Percentiles rank a stretch among this genome's conserved stretches.
phyloP scores from a whole-genome alignment of 345 rosid species.

The Aurinia saxatilis region DNA sequence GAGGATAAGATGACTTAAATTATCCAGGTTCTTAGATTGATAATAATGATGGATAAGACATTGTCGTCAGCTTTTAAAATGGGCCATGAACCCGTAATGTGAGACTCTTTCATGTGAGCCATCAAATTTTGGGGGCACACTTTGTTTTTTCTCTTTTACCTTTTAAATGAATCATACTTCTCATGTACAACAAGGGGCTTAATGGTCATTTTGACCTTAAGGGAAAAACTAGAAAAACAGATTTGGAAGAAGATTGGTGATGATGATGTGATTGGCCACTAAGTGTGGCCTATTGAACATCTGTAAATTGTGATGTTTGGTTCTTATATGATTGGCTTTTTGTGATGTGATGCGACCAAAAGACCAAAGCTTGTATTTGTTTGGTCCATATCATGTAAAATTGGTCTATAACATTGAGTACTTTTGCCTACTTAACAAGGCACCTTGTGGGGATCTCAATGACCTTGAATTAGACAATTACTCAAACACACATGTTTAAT shows the following conservation, averaged over 20 bases:
- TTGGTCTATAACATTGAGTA: slow-evolving; percentile 2
- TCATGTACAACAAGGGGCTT: not conserved
- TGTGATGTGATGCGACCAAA: slow-evolving; percentile 19
- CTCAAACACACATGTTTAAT: not conserved
- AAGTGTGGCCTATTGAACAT: slow-evolving; percentile 16
- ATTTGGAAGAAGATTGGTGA: not conserved
- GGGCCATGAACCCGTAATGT: slow-evolving; percentile 21
- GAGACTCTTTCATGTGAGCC: slow-evolving; percentile 22
- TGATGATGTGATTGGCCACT: slow-evolving; percentile 22
- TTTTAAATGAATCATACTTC: not conserved
- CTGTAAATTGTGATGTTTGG: slow-evolving; percentile 13
- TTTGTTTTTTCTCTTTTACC: slow-evolving; percentile 2
- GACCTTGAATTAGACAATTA: not conserved
- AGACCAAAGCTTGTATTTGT: not conserved
- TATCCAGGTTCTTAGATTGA: slow-evolving; percentile 21
- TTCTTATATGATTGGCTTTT: slow-evolving; percentile 23
- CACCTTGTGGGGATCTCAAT: slow-evolving; percentile 22
- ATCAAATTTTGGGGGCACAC: slow-evolving; percentile 18
- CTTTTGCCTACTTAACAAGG: slow-evolving; percentile 24
- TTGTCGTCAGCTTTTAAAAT: slow-evolving; percentile 25
- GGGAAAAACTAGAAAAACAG: not conserved
- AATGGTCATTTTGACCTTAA: not conserved
- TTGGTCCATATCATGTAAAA: slow-evolving; percentile 6
- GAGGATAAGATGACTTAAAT: slow-evolving; percentile 4
- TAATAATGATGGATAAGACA: slow-evolving; percentile 16